Evolutionary conservation across 2,329 filamentous ascomycete species (phyloP), one percentile per base, ranked within the genome.

Genomic region (Sclerotinia trifoliorum): DNA sequence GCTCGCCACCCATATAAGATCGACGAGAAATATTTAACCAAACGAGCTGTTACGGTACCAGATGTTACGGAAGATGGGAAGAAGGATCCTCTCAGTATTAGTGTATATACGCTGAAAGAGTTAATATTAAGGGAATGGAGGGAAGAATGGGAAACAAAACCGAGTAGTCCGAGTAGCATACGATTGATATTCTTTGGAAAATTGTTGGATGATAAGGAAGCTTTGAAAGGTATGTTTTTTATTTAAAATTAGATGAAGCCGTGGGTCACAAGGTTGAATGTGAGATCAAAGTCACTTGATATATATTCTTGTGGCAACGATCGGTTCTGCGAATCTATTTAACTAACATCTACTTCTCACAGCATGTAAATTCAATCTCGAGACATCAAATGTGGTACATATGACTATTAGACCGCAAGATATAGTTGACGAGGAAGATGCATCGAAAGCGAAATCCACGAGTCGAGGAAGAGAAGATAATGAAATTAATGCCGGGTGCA

Each of bases 81-180:
- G 70, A 84, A 86, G 72, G 93, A 97, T 77, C 93, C 93, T 0
- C 94, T 93, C 77, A 91, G 90, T 77, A 93, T 98, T 80, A 96
- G 92, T 73, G 90, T 97, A 63, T 97, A 97, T 78, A 96, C 92
- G 3, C 82, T 98, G 72, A 97, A 97, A 80, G 93, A 97, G 81
- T 82, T 97, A 76, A 97, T 98, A 77, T 86, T 95, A 82, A 86
- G 92, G 75, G 94, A 97, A 78, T 98, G 94, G 94, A 85, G 93
- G 73, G 89, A 89, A 74, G 92, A 97, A 77, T 97, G 94, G 94
- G 94, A 97, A 75, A 82, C 88, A 21, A 89, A 91, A 76, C 94
- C 94, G 1, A 88, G 90, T 35, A 95, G 92, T 76, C 94, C 94
- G 15, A 94, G 89, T 76, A 92, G 90, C 70, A 98, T 98, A 81